Percentiles rank a stretch among this genome's conserved stretches.
These are phyloP conservation scores for Harrya chromipes DNA, from an alignment of 768 basidiomycete species.

Conservation along the genomic window DNA sequence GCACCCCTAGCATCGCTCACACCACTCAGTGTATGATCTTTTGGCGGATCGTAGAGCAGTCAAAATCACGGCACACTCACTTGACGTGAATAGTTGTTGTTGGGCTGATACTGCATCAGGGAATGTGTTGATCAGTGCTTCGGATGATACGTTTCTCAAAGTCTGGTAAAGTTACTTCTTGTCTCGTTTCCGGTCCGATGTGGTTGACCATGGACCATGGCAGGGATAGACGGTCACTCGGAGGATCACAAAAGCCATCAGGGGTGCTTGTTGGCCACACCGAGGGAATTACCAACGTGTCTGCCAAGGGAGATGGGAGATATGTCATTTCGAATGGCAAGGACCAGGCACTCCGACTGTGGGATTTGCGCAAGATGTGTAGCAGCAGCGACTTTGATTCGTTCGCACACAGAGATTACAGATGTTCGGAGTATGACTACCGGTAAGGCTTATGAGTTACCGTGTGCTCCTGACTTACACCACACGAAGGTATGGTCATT, in stretches of 20 bases:
- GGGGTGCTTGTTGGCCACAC: conserved; percentile 95
- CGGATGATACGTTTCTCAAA: conserved; percentile 93
- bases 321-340: conserved; percentile 96
- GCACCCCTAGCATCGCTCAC: not conserved
- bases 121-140: conserved; percentile 92
- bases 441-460: conserved; percentile 46
- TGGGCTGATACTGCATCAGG: conserved; percentile 94
- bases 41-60: conserved; percentile 74
- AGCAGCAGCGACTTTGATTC: conserved; percentile 64
- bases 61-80: conserved; percentile 80
- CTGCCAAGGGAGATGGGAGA: conserved; percentile 94
- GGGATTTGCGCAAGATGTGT: conserved; percentile 94
- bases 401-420: conserved; percentile 49
- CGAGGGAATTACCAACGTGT: conserved; percentile 92
- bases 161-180: conserved; percentile 61
- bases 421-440: conserved; percentile 71
- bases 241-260: conserved; percentile 65
- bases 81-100: conserved; percentile 94
- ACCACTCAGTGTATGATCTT: conserved; percentile 80
- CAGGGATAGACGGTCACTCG: conserved; percentile 53
- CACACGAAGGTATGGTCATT: conserved; percentile 52
- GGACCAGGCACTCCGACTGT: conserved; percentile 87
- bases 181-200: not conserved
- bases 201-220: not conserved
- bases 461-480: conserved; percentile 8